phyloP scores from a whole-genome alignment of 2,329 filamentous ascomycete genomes.

The Lojkania enalia region DNA sequence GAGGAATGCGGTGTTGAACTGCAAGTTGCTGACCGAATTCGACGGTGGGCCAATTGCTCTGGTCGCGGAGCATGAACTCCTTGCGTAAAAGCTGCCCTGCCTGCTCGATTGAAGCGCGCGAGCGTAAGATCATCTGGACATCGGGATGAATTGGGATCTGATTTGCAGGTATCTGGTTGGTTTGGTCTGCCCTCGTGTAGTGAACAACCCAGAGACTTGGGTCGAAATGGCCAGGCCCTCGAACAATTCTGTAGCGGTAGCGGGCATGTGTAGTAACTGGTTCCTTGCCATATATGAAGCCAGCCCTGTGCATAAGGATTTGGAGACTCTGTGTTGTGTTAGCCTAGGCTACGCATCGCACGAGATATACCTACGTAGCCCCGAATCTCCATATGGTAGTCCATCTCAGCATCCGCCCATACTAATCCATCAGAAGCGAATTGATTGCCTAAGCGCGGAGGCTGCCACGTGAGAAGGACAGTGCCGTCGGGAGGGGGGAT shows the following conservation, averaged over 20 bases:
- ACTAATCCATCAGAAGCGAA: slow-evolving; percentile 92
- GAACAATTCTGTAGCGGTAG: slow-evolving; percentile 81
- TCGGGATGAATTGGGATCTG: slow-evolving; percentile 65
- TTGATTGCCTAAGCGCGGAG: slow-evolving; percentile 66
- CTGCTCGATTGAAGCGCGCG: slow-evolving; percentile 64
- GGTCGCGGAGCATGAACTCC: slow-evolving; percentile 92
- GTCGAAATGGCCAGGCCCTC: slow-evolving; percentile 72
- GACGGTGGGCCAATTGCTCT: slow-evolving; percentile 86
- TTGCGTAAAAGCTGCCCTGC: slow-evolving; percentile 81
- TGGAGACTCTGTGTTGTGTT: slow-evolving; percentile 74
- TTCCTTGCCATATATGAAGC: slow-evolving; percentile 75
- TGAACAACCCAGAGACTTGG: slow-evolving; percentile 88
- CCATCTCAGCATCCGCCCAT: slow-evolving; percentile 81
- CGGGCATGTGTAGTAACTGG: slow-evolving; percentile 75
- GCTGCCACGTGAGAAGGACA: slow-evolving; percentile 87
- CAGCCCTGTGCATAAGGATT: slow-evolving; percentile 79
- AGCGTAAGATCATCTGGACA: slow-evolving; percentile 62
- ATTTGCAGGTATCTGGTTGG: slow-evolving; percentile 70
- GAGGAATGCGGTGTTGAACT: slow-evolving; percentile 23
- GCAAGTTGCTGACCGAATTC: slow-evolving; percentile 60
- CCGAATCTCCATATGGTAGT: slow-evolving; percentile 72
- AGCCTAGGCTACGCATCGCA: slow-evolving; percentile 7
- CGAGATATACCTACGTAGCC: slow-evolving; percentile 61
- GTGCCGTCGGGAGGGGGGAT: slow-evolving; percentile 75
- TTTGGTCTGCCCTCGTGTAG: slow-evolving; percentile 76